Evolutionary conservation across 2,329 filamentous ascomycete genomes (phyloP).

Genomic region (Microsporum ferrugineum): DNA sequence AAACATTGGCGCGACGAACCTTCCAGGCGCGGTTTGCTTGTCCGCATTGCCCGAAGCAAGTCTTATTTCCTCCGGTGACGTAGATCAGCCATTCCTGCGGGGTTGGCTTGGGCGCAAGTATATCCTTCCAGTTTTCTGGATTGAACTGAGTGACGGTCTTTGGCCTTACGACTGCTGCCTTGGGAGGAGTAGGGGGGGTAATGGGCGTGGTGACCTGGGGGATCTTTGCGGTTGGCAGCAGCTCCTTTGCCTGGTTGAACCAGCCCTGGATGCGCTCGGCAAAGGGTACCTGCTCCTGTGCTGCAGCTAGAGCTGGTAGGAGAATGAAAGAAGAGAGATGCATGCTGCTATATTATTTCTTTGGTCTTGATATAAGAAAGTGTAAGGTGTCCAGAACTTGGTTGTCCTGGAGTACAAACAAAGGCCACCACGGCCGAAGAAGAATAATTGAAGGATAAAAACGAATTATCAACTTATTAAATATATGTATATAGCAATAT

Average conservation of each 20-base stretch:
- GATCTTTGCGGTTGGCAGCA: conserved; percentile 40
- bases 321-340: conserved; percentile 44
- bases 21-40: conserved; percentile 44
- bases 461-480: not conserved
- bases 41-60: conserved; percentile 50
- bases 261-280: conserved; percentile 36
- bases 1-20: conserved; percentile 22
- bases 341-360: conserved; percentile 9
- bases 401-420: not conserved
- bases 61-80: conserved; percentile 53
- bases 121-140: conserved; percentile 46
- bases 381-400: not conserved
- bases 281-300: conserved; percentile 48
- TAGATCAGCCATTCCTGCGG: conserved; percentile 47
- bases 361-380: not conserved
- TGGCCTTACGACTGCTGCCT: conserved; percentile 32
- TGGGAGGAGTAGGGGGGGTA: conserved; percentile 32
- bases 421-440: not conserved
- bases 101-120: conserved; percentile 35
- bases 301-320: conserved; percentile 58
- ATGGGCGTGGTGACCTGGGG: conserved; percentile 28
- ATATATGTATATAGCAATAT: not conserved
- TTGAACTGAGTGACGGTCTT: conserved; percentile 44
- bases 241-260: conserved; percentile 44
- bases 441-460: not conserved